Base-by-base conservation (phyloP, 2,329 filamentous ascomycete species). In the Diaporthe citri region DNA sequence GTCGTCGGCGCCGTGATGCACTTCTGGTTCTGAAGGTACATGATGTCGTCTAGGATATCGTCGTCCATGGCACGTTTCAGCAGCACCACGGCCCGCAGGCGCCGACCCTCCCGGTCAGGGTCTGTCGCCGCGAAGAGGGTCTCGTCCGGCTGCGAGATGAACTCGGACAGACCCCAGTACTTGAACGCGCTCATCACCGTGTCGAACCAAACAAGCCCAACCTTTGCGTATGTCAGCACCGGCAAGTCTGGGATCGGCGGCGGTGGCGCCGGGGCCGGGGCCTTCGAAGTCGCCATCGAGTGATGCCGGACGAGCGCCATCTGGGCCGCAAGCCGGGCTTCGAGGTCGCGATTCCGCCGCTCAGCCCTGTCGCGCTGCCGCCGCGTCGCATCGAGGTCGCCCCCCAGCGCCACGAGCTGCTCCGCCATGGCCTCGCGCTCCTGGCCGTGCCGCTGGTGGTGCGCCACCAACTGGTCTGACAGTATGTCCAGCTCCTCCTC, bases 41-140 rank as follows among this genome's bases (percentile, higher is more conserved):
- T 52, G 7, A 76, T 28, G 31, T 74, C 75, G 31, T 76, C 75
- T 28, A 76, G 67, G 46, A 76, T 72, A 31, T 76, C 72, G 60
- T 76, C 75, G n/a, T 74, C 67, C 36, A 76, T 46, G n/a, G 75
- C 75, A 2, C 62, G 59, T 39, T 76, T 76, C 9, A 76, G 69
- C 1, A 76, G 41, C 2, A 72, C 48, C 0, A 59, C 60, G n/a
- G 75, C 72, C 17, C 72, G 72, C n/a, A 76, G 60, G 36, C 75
- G 67, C 25, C 60, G 52, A 28, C 43, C 39, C 22, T 69, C 59
- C 12, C 75, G 71, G 17, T 46, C 46, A 17, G 60, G 51, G 22
- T 67, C 71, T 13, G 56, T 59, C 39, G 9, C 48, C 15, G 71
- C 59, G 39, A 46, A 22, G 12, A 64, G 46, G 8, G 60, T 39